Evolutionary conservation across 108 stramenopile species (phyloP).

Genomic region (Cyclotella atomus): DNA sequence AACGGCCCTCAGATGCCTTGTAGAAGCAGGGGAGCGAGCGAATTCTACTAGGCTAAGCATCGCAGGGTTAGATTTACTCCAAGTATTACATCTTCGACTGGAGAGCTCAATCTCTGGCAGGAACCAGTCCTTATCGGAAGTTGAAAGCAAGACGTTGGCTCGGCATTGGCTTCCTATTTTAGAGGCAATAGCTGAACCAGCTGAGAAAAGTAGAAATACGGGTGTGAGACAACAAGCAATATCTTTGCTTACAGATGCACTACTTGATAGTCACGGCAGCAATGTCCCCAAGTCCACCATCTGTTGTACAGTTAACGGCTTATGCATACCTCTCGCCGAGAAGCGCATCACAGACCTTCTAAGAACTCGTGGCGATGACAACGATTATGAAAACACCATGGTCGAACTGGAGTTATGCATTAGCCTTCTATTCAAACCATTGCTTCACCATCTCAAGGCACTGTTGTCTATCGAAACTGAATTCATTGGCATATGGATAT

Average conservation of each 20-base stretch:
- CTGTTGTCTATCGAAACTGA: slow-evolving; percentile 51
- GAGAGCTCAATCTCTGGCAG: slow-evolving; percentile 29
- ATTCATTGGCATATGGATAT: slow-evolving; percentile 64
- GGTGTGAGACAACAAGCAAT: slow-evolving; percentile 82
- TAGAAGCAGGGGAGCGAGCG: slow-evolving; percentile 67
- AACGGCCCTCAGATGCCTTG: slow-evolving; percentile 53
- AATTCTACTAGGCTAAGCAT: slow-evolving; percentile 77
- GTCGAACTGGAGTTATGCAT: slow-evolving; percentile 84
- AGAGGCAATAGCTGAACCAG: slow-evolving; percentile 70
- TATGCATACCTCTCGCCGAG: slow-evolving; percentile 77
- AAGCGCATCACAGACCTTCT: slow-evolving; percentile 63
- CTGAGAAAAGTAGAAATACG: slow-evolving; percentile 60
- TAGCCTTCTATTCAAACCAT: slow-evolving; percentile 84
- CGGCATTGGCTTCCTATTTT: slow-evolving; percentile 65
- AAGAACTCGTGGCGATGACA: slow-evolving; percentile 16
- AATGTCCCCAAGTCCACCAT: slow-evolving; percentile 52
- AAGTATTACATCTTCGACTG: slow-evolving; percentile 52
- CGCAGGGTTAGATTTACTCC: slow-evolving; percentile 83
- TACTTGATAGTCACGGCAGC: slow-evolving; percentile 72
- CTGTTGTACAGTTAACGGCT: slow-evolving; percentile 55
- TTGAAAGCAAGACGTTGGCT: slow-evolving; percentile 36
- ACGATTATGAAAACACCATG: slow-evolving; percentile 60
- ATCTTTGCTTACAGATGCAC: slow-evolving; percentile 78
- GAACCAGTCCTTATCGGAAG: slow-evolving; percentile 5
- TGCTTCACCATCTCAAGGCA: slow-evolving; percentile 73